Base-by-base conservation (phyloP, 257 asterid genomes). In the Rehmannia glutinosa region DNA sequence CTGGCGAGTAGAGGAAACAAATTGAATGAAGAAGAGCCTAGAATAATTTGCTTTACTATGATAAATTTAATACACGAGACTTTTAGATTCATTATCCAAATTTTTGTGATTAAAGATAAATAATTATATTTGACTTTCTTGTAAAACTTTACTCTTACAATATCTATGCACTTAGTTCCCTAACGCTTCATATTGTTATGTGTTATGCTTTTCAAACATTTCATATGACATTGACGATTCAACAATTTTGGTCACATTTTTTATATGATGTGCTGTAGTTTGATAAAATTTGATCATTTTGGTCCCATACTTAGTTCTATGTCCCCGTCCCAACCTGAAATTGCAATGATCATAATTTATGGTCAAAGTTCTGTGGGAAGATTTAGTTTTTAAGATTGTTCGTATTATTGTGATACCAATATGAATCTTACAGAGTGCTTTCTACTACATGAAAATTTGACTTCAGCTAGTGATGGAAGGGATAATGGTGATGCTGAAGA, bases 401-500 rank as follows among this genome's bases (percentile, higher is more conserved):
- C 13, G 13, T 45, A 20, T 35, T 58, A 20, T 30, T 66, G 61
- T n/a, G 54, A 64, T 42, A 57, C 67, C 24, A 15, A 35, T 63
- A 43, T 23, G 28, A 52, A 20, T 69, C 71, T 57, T 68, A 57
- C 12, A 20, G 41, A 60, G 32, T 39, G 68, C 45, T 15, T 42
- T 54, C 42, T 25, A 10, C 57, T 21, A 65, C 74, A 55, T 61
- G 52, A 45, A 30, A 62, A 66, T 73, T 54, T 73, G 63, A 65
- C 42, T 53, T 63, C 80, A 81, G 88, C 65, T 53, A 42, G 57
- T 28, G 78, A 53, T 59, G 80, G 35, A 36, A 73, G 69, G 55
- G 84, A 82, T 56, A 73, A 54, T 43, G 71, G 35, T 57, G 75
- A 73, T 66, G 61, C 45, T 69, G 94, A 83, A 64, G 85, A 82